These are phyloP conservation scores for Picea sitchensis DNA, from an alignment of 75 land plant species.

Conservation along the genomic window DNA sequence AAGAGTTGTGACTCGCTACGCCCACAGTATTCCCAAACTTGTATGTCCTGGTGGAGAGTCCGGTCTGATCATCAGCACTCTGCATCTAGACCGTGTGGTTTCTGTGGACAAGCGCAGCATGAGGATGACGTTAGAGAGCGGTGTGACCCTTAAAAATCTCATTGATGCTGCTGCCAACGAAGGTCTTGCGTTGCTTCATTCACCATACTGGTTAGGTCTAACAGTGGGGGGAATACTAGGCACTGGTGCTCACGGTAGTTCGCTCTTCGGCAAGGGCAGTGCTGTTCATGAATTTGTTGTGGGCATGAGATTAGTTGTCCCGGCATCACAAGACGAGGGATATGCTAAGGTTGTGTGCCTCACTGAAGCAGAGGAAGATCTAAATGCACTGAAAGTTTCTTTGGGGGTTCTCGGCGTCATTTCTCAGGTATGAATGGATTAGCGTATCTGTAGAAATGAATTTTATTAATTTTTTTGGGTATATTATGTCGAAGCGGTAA, in stretches of 20 bases:
- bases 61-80: conserved; percentile 35
- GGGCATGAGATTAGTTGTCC: conserved; percentile 24
- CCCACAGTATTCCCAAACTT: conserved; percentile 40
- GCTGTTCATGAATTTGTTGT: conserved; percentile 42
- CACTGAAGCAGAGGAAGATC: conserved; percentile 18
- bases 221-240: conserved; percentile 37
- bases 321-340: conserved; percentile 33
- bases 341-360: conserved; percentile 43
- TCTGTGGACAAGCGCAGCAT: conserved; percentile 2
- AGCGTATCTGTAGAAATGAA: too few relatives aligned
- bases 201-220: conserved; percentile 50
- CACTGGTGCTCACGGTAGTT: conserved; percentile 52
- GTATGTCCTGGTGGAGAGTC: conserved; percentile 34
- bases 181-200: conserved; percentile 32
- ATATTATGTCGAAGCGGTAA: too few relatives aligned
- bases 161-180: conserved; percentile 14
- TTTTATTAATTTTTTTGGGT: too few relatives aligned
- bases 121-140: conserved; percentile 23
- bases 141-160: conserved; percentile 8
- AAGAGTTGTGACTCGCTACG: conserved; percentile 15
- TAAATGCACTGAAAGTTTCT: conserved; percentile 65
- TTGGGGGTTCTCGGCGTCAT: conserved; percentile 79
- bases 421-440: conserved; percentile 37
- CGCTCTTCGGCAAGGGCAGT: conserved; percentile 34
- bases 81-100: conserved; percentile 11